A percentile compares a stretch with the other conserved stretches of the same genome.
These are phyloP conservation scores for Linum trigynum DNA, from an alignment of 345 rosid species.

Conservation along the genomic window DNA sequence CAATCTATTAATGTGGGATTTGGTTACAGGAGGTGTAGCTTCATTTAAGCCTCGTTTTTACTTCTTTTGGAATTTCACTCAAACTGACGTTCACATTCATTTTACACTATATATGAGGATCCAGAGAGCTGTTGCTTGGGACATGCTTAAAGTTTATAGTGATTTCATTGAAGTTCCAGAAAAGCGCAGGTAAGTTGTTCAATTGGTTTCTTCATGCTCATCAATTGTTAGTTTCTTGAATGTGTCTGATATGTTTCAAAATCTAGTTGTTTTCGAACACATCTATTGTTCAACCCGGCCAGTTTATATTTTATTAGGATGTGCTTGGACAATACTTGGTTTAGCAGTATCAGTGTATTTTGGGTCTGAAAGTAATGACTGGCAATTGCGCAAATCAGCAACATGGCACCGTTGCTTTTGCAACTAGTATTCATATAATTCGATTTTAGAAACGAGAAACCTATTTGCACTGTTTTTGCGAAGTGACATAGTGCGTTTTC, in stretches of 20 bases:
- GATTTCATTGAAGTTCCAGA: constrained; percentile 70
- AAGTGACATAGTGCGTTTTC: neutral
- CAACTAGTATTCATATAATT: neutral
- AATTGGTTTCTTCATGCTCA: constrained; percentile 2
- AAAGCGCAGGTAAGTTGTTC: constrained; percentile 56
- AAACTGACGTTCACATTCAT: neutral
- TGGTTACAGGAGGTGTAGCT: neutral
- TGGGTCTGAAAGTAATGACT: neutral
- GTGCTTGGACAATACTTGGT: too few species aligned
- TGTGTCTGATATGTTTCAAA: neutral
- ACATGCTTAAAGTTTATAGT: constrained; percentile 86
- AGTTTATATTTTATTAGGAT: too few species aligned
- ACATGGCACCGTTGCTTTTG: neutral
- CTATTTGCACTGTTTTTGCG: neutral
- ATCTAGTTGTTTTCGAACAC: neutral
- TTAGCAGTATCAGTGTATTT: too few species aligned
- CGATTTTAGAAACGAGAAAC: neutral
- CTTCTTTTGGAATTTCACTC: neutral
- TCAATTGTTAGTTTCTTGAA: neutral
- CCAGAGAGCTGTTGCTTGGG: constrained; percentile 88
- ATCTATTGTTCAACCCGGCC: neutral
- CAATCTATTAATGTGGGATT: neutral
- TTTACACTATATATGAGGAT: constrained; percentile 10
- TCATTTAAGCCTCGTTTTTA: neutral
- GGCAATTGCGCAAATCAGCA: neutral